A percentile compares a stretch with the other conserved stretches of the same genome.
Evolutionary conservation across 2,329 filamentous ascomycete species (phyloP).

Genomic region (Epichloe amarillans): DNA sequence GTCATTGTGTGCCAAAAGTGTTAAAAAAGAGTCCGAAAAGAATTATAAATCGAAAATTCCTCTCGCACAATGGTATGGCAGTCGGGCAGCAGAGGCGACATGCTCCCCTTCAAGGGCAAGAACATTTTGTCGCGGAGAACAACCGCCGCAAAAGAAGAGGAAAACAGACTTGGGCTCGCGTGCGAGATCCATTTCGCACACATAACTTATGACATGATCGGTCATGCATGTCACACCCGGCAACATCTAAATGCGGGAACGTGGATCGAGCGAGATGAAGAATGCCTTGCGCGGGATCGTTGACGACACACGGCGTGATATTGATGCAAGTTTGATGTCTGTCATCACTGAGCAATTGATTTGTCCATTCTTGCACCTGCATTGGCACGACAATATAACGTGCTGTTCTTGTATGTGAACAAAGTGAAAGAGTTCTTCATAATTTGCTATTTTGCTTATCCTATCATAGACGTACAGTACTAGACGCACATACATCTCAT

Average conservation of each 20-base stretch:
- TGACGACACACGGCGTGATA: no score
- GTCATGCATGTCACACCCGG: background rate
- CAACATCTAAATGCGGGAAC: background rate
- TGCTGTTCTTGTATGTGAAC: background rate
- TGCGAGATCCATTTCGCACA: background rate
- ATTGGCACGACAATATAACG: no score
- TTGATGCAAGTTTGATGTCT: no score
- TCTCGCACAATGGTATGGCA: no score
- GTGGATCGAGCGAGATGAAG: background rate
- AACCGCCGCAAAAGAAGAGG: no score
- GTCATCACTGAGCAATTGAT: no score
- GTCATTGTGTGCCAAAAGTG: no score
- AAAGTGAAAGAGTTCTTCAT: constrained; percentile 1
- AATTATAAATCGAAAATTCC: no score
- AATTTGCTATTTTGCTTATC: constrained; percentile 4
- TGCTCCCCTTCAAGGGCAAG: no score
- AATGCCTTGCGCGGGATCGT: background rate
- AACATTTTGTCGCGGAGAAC: no score
- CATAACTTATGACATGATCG: background rate
- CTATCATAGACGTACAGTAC: constrained; percentile 6
- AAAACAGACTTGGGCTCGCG: background rate
- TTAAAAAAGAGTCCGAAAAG: no score
- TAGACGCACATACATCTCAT: constrained; percentile 1
- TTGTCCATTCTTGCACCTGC: background rate
- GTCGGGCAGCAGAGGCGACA: no score